Percentiles rank a stretch among this genome's conserved stretches.
Conservation (phyloP, 306 rosid genomes). For the Elaeagnus macrophylla region DNA sequence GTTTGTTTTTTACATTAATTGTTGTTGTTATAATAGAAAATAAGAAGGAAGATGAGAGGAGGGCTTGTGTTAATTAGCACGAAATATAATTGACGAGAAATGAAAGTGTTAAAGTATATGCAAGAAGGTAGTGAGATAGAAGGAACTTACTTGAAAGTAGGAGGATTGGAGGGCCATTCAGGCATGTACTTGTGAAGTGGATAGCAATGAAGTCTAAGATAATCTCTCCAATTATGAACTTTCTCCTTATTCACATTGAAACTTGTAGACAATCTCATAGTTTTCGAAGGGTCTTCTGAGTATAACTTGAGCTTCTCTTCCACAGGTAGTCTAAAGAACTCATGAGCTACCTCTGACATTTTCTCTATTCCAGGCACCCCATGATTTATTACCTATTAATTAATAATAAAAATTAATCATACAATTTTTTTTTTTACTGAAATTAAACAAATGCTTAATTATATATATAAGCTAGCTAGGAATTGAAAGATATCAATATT, state of each 20-base stretch:
- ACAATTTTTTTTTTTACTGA: too few relatives aligned
- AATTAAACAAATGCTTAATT: not conserved
- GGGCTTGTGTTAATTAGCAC: too few relatives aligned
- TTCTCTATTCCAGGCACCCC: slow-evolving; percentile 17
- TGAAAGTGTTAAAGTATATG: too few relatives aligned
- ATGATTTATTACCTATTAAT: slow-evolving; percentile 21
- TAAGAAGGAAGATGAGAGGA: too few relatives aligned
- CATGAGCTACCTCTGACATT: slow-evolving; percentile 17
- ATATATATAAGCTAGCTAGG: not conserved
- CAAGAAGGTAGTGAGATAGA: too few relatives aligned
- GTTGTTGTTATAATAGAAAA: too few relatives aligned
- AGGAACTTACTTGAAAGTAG: slow-evolving; percentile 14
- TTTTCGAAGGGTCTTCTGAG: slow-evolving; percentile 21
- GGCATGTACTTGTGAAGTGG: slow-evolving; percentile 21
- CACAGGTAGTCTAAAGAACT: slow-evolving; percentile 20
- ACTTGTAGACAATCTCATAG: slow-evolving; percentile 19
- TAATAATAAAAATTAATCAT: not conserved
- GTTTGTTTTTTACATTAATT: too few relatives aligned
- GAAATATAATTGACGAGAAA: too few relatives aligned
- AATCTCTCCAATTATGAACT: slow-evolving; percentile 24
- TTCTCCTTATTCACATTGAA: slow-evolving; percentile 23
- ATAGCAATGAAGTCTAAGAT: slow-evolving; percentile 24
- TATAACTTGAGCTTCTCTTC: slow-evolving; percentile 18
- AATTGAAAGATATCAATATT: not conserved
- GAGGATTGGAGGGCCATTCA: slow-evolving; percentile 28